Evolutionary conservation across 2,329 filamentous ascomycete genomes (phyloP).

Genomic region (Aspergillus pseudoviridinutans): DNA sequence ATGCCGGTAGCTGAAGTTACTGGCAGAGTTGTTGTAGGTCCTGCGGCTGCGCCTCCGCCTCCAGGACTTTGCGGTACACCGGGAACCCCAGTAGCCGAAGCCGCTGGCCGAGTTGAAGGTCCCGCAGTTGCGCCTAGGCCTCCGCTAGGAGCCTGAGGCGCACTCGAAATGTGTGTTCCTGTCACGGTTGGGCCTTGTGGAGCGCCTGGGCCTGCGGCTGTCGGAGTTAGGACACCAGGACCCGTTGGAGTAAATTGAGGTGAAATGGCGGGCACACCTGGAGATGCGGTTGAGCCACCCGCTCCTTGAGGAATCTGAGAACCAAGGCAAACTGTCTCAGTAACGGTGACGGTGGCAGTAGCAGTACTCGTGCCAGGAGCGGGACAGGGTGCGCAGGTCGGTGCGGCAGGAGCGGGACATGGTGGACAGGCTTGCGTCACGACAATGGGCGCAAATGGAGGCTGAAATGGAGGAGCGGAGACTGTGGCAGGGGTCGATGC

Average conservation of each 20-base stretch:
- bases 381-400: not conserved
- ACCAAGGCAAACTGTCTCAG: constrained; percentile 1
- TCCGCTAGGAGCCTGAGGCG: not conserved
- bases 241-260: too few relatives aligned
- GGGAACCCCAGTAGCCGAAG: not conserved
- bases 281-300: not conserved
- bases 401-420: not conserved
- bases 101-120: not conserved
- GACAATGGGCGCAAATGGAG: not conserved
- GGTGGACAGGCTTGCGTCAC: not conserved
- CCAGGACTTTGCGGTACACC: not conserved
- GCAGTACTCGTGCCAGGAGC: not conserved
- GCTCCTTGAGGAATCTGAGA: too few relatives aligned
- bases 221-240: not conserved
- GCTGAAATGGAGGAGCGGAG: not conserved
- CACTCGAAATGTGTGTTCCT: not conserved
- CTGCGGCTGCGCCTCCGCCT: not conserved
- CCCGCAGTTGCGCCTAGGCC: not conserved
- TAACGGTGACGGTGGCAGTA: constrained; percentile 17
- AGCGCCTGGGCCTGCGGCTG: not conserved
- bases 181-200: not conserved
- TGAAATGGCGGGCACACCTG: not conserved
- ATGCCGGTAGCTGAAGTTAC: not conserved
- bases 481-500: not conserved
- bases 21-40: not conserved